Conservation (phyloP, 1,284 basidiomycete genomes). For the Sparassis latifolia region DNA sequence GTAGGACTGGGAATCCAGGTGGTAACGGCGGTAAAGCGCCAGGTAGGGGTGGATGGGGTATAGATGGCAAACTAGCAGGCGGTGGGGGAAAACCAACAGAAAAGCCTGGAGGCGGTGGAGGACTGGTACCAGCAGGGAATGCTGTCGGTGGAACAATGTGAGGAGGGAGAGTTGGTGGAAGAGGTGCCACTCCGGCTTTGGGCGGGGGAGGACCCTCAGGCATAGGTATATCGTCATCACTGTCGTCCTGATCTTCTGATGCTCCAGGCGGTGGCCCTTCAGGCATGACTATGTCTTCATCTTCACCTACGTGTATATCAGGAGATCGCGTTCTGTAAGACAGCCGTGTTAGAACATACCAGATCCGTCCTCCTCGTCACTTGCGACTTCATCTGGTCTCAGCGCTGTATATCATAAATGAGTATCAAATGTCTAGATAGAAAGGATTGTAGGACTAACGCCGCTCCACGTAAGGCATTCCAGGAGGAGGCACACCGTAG, state of each 20-base stretch:
- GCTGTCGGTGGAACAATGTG: conserved; percentile 8
- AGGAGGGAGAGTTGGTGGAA: conserved; percentile 17
- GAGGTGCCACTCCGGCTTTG: conserved; percentile 18
- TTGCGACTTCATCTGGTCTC: conserved; percentile 54
- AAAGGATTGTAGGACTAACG: conserved; percentile 39
- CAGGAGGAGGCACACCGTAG: conserved; percentile 91
- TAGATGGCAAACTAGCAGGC: conserved; percentile 22
- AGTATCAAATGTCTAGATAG: neutral
- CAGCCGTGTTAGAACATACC: conserved; percentile 21
- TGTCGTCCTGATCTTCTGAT: conserved; percentile 36
- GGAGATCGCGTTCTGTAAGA: neutral
- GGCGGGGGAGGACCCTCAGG: conserved; percentile 75
- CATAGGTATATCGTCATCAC: conserved; percentile 82
- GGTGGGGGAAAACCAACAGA: conserved; percentile 17
- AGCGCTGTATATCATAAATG: conserved; percentile 37
- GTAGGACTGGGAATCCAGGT: conserved; percentile 16
- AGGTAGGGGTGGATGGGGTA: conserved; percentile 13
- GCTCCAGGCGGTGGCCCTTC: conserved; percentile 65
- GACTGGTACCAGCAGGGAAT: conserved; percentile 10
- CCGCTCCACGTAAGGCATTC: conserved; percentile 89
- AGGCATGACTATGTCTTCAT: conserved; percentile 66
- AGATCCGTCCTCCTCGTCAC: conserved; percentile 48
- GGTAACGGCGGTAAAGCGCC: conserved; percentile 20
- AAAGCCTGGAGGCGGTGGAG: conserved; percentile 27
- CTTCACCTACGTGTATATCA: conserved; percentile 17